Conservation (phyloP, 179 eudicot species). For the Silene noctiflora region DNA sequence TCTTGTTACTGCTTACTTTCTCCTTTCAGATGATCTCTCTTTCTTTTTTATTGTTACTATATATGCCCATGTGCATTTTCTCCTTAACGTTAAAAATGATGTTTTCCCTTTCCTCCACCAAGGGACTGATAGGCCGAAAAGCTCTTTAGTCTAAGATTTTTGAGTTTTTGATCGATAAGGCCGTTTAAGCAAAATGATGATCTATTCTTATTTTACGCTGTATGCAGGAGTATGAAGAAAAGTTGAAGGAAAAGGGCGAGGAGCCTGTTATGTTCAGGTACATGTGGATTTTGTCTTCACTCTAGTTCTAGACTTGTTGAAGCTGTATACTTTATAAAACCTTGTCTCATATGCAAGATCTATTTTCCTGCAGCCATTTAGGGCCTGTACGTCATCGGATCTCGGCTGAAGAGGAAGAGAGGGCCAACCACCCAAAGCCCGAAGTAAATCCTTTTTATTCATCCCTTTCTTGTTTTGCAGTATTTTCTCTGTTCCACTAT, state of each 20-base stretch:
- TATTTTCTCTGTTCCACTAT: constrained; percentile 22
- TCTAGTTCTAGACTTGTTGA: neutral
- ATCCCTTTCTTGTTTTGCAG: constrained; percentile 8
- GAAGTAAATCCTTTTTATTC: constrained; percentile 51
- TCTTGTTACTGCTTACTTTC: neutral
- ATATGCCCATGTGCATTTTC: neutral
- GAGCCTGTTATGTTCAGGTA: constrained; percentile 98
- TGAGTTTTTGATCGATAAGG: neutral
- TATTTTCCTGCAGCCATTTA: constrained; percentile 65
- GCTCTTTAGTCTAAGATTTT: neutral
- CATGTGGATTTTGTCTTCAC: neutral
- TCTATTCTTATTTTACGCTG: constrained; percentile 33
- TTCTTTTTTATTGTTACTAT: neutral
- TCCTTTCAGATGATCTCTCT: neutral
- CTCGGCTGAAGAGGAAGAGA: constrained; percentile 82
- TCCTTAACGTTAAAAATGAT: neutral
- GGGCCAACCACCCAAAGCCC: constrained; percentile 74
- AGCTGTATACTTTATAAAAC: neutral
- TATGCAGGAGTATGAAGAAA: constrained; percentile 89
- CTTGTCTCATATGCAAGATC: constrained; percentile 22
- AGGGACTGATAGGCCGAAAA: neutral
- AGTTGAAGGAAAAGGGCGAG: constrained; percentile 89
- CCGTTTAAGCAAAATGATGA: neutral
- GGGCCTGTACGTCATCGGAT: constrained; percentile 74
- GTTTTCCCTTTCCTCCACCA: neutral